Evolutionary conservation across 169 alveolate genomes (phyloP).

Genomic region (Cryptosporidium baileyi): DNA sequence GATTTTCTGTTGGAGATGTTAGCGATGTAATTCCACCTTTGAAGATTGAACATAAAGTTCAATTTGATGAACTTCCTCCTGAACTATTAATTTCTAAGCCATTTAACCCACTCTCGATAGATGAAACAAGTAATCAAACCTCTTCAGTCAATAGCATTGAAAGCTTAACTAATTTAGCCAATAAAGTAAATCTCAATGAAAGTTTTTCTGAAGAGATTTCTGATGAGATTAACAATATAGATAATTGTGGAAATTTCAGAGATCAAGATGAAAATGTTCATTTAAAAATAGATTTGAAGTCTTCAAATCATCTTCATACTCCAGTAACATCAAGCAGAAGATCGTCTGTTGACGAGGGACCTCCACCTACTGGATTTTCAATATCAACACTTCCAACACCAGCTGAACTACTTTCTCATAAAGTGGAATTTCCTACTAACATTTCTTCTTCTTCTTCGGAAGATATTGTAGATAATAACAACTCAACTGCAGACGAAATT

Average conservation of each 20-base stretch:
- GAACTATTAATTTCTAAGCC: constrained; percentile 54
- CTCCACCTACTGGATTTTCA: constrained; percentile 62
- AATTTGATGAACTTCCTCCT: constrained; percentile 67
- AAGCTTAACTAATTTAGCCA: constrained; percentile 1
- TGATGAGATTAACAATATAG: background rate
- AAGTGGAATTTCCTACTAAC: constrained; percentile 38
- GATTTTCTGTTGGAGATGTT: constrained; percentile 69
- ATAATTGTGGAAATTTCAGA: background rate
- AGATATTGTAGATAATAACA: background rate
- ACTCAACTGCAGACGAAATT: background rate
- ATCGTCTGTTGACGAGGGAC: constrained; percentile 68
- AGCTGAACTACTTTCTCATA: constrained; percentile 64
- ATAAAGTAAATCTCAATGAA: background rate
- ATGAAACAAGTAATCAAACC: constrained; percentile 54
- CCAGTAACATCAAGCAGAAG: constrained; percentile 62
- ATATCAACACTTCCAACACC: constrained; percentile 60
- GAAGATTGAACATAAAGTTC: constrained; percentile 53
- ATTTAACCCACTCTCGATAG: constrained; percentile 61
- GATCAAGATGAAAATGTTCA: background rate
- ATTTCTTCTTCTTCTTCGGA: constrained; percentile 55
- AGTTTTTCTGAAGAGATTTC: background rate
- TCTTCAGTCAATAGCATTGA: constrained; percentile 57
- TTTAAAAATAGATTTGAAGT: background rate
- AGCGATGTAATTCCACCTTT: constrained; percentile 64
- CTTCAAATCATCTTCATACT: background rate